Evolutionary conservation across 148 eudicot genomes (phyloP), one percentile per base, ranked within the genome.

Genomic region (Cornus controversa): DNA sequence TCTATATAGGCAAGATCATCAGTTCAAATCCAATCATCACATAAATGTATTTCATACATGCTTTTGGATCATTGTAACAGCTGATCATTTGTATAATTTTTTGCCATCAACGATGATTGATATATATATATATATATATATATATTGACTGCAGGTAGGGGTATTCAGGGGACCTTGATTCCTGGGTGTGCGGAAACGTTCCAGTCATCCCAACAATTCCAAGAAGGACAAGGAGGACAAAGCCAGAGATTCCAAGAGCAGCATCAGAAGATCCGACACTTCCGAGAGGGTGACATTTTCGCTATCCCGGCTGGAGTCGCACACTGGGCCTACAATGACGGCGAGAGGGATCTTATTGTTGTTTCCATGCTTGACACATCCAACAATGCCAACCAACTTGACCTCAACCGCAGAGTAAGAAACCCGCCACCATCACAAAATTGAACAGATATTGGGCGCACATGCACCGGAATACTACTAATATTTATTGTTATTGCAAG

Each of bases 101-200:
- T 15, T 16, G 62, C 15, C 8, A 60, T 60, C 8, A 9, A 57
- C n/a, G 9, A 20, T n/a, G 57, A 40, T 40, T 31, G 34, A 31
- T 31, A 31, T 47, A 47, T 1, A 15, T 14, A 54, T 54, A 5
- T 54, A 54, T 14, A 5, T 54, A n/a, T 20, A 15, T 31, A n/a
- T 50, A 25, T 26, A 9, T 31, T 60, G 14, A 23, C 0, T 82
- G 50, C 83, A 94, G 98, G 98, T 23, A 81, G 80, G 69, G 98
- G 98, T 10, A 75, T 87, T 11, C 37, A 40, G 0, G 97, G 96
- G 10, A 31, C 86, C 22, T 10, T 87, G 87, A 22, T 89, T 8
- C 92, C 97, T 4, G 98, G 98, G 5, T 93, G 98, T 73, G 88
- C 94, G 0, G 96, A 93, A 71, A 90, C 93, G 1, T 94, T 65